phyloP scores from a whole-genome alignment of 495 filamentous ascomycete genomes.

The Xylaria castorea region DNA sequence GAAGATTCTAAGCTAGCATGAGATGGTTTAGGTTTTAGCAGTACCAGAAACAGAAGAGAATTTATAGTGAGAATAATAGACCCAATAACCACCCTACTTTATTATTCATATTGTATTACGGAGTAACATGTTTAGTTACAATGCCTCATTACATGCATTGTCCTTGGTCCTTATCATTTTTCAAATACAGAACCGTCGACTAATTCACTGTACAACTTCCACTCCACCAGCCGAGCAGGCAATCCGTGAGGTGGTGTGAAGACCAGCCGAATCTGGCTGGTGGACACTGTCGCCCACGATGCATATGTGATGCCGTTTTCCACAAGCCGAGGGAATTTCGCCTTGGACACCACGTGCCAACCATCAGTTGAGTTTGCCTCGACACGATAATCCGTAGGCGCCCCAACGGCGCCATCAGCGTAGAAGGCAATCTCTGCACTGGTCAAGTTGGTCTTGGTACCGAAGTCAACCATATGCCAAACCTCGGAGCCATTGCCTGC shows the following conservation, averaged over 20 bases:
- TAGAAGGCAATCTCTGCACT: constrained; percentile 31
- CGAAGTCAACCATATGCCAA: constrained; percentile 36
- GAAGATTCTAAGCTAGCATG: background rate
- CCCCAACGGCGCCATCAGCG: constrained; percentile 4
- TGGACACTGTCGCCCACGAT: constrained; percentile 10
- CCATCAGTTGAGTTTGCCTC: background rate
- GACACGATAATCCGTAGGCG: background rate
- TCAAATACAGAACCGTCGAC: background rate
- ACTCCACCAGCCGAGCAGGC: background rate
- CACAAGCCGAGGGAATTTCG: constrained; percentile 4
- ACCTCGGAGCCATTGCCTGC: constrained; percentile 16
- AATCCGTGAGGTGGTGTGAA: constrained; percentile 2
- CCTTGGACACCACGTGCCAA: constrained; percentile 5
- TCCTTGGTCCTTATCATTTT: background rate
- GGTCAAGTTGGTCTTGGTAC: constrained; percentile 28
- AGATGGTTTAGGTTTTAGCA: background rate
- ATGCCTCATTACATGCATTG: background rate
- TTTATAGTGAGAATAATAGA: background rate
- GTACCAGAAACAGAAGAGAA: too few relatives aligned
- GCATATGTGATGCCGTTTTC: constrained; percentile 24
- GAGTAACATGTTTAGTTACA: background rate
- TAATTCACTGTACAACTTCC: constrained; percentile 1
- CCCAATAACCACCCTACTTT: background rate
- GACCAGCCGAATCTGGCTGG: constrained; percentile 12
- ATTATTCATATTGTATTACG: background rate